phyloP scores from a whole-genome alignment of 164 flowering plant species.

The Nelumbo lutea region DNA sequence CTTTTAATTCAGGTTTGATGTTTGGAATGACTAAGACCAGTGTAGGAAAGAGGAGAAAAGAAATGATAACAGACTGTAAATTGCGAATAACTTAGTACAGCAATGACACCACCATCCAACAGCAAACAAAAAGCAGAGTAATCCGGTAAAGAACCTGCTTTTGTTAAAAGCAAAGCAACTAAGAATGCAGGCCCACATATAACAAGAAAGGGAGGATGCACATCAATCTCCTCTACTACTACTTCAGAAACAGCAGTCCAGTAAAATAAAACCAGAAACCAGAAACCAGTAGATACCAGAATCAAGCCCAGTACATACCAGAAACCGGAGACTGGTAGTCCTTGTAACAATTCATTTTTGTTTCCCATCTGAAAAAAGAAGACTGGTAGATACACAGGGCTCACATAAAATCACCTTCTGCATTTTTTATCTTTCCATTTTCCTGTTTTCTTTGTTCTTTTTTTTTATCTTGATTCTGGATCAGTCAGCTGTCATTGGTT shows the following conservation, averaged over 20 bases:
- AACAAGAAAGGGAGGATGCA: constrained; percentile 1
- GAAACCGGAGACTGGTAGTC: constrained; percentile 12
- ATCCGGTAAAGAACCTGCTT: not conserved
- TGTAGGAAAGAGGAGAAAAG: not conserved
- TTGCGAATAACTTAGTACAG: not conserved
- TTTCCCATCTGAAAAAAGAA: constrained; percentile 17
- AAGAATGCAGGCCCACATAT: constrained; percentile 6
- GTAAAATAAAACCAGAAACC: constrained; percentile 6
- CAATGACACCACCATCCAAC: not conserved
- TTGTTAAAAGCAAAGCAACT: not conserved
- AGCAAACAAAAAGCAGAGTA: not conserved
- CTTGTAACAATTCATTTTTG: not conserved
- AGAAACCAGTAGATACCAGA: constrained; percentile 14
- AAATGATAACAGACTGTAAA: not conserved
- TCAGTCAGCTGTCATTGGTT: constrained; percentile 59
- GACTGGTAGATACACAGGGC: constrained; percentile 20
- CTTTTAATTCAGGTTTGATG: too few species aligned
- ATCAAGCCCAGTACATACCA: constrained; percentile 14
- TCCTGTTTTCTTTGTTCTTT: not conserved
- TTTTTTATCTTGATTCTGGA: not conserved
- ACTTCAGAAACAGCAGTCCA: constrained; percentile 18
- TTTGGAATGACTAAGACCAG: too few species aligned
- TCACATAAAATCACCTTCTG: constrained; percentile 13
- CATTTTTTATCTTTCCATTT: constrained; percentile 1
- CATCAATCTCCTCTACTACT: constrained; percentile 14